phyloP scores from a whole-genome alignment of 2,329 filamentous ascomycete species.

The Cadophora gregata region DNA sequence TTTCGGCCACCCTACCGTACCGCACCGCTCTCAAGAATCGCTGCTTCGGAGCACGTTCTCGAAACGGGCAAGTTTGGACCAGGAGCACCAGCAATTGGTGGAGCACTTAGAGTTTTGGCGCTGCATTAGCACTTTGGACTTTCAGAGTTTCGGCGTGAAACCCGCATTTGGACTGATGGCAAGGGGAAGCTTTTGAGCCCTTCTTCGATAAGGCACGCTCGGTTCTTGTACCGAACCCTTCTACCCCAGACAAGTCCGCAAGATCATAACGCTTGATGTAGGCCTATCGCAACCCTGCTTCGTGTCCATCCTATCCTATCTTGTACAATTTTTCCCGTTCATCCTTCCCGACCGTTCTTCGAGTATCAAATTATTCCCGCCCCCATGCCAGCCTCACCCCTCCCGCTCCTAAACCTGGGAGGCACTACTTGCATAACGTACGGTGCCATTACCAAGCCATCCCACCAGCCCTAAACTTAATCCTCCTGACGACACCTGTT shows the following conservation, averaged over 20 bases:
- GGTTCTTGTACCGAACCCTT: constrained; percentile 3
- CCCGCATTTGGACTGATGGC: constrained; percentile 13
- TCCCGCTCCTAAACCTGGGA: constrained; percentile 1
- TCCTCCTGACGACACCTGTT: constrained; percentile 1
- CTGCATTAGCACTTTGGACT: background rate
- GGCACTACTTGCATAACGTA: constrained; percentile 2
- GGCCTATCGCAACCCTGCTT: constrained; percentile 12
- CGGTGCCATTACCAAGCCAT: background rate
- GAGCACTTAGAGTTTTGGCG: constrained; percentile 13
- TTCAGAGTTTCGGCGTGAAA: constrained; percentile 21
- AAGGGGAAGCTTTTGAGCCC: constrained; percentile 6
- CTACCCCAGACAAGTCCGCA: constrained; percentile 5
- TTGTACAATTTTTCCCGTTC: background rate
- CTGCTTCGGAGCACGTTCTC: constrained; percentile 8
- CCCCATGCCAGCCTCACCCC: constrained; percentile 4
- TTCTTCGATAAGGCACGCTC: constrained; percentile 8
- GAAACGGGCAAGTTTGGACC: constrained; percentile 10
- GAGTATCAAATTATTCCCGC: constrained; percentile 9
- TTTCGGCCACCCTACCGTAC: constrained; percentile 6
- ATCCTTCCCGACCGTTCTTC: background rate
- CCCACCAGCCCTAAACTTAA: constrained; percentile 11
- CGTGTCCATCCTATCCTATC: background rate
- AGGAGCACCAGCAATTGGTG: background rate
- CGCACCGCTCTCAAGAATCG: constrained; percentile 7
- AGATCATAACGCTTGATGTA: background rate